Percentiles rank a stretch among this genome's conserved stretches.
phyloP scores from a whole-genome alignment of 208 protist genomes.

The Zelonia costaricensis region DNA sequence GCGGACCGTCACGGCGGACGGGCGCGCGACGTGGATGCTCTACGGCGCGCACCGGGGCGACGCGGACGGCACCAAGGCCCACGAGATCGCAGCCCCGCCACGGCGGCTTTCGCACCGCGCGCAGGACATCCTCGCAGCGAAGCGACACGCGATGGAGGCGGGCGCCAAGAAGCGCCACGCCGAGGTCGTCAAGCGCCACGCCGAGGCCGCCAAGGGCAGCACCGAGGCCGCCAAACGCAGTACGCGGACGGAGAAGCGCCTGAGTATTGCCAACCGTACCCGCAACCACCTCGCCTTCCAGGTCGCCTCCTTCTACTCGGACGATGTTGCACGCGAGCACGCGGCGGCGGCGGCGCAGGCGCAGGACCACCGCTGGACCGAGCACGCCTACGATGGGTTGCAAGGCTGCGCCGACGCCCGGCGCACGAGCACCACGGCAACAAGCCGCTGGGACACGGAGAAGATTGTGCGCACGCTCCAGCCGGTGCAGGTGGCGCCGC shows the following conservation, averaged over 20 bases:
- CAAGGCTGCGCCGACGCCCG: conserved; percentile 10
- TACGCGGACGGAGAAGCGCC: background rate
- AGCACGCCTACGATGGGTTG: conserved; percentile 35
- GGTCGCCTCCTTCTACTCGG: conserved; percentile 28
- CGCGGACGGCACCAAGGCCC: conserved; percentile 10
- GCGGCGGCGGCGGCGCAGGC: conserved; percentile 1
- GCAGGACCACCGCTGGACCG: conserved; percentile 27
- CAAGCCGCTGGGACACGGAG: conserved; percentile 27
- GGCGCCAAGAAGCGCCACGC: conserved; percentile 37
- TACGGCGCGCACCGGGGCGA: conserved; percentile 35
- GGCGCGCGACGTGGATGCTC: conserved; percentile 59
- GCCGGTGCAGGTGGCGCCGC: conserved; percentile 37
- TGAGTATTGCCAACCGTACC: conserved; percentile 19
- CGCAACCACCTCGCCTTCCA: conserved; percentile 29
- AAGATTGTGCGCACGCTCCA: conserved; percentile 45
- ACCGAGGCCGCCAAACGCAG: background rate
- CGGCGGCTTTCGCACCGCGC: conserved; percentile 62
- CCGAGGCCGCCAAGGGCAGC: conserved; percentile 3
- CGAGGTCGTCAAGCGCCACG: conserved; percentile 23
- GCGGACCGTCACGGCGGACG: conserved; percentile 46
- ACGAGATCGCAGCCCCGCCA: conserved; percentile 55
- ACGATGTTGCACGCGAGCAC: conserved; percentile 20
- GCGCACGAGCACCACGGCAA: conserved; percentile 12
- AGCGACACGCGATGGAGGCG: conserved; percentile 39
- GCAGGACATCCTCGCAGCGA: conserved; percentile 55